phyloP scores from a whole-genome alignment of 805 yeast species.

The Barnettozyma siamensis region DNA sequence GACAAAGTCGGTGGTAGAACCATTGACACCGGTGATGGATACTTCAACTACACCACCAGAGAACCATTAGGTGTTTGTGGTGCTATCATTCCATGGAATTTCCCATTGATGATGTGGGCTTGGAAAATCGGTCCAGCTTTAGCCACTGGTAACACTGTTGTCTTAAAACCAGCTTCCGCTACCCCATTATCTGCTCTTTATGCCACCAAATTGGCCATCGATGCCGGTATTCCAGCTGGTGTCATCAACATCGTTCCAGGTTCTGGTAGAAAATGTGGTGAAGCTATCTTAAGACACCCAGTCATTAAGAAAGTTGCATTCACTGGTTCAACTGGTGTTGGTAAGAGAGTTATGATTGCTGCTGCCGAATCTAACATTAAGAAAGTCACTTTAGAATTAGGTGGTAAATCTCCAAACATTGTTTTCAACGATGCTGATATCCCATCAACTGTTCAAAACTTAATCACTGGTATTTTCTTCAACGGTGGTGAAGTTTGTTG shows the following conservation, averaged over 20 bases:
- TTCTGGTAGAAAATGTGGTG: slow-evolving; percentile 68
- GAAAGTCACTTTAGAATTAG: slow-evolving; percentile 76
- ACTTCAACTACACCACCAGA: slow-evolving; percentile 59
- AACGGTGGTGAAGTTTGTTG: slow-evolving; percentile 82
- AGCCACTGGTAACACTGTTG: slow-evolving; percentile 70
- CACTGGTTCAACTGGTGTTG: slow-evolving; percentile 77
- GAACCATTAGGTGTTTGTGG: slow-evolving; percentile 83
- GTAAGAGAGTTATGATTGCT: slow-evolving; percentile 62
- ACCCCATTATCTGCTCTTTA: slow-evolving; percentile 70
- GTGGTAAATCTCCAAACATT: slow-evolving; percentile 79
- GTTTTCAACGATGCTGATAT: slow-evolving; percentile 66
- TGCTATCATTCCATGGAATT: slow-evolving; percentile 82
- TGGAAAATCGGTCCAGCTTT: slow-evolving; percentile 81
- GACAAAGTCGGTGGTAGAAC: slow-evolving; percentile 63
- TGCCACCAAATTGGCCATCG: slow-evolving; percentile 53
- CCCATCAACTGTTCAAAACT: slow-evolving; percentile 39
- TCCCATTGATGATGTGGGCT: slow-evolving; percentile 72
- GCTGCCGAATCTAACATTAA: slow-evolving; percentile 70
- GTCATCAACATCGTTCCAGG: slow-evolving; percentile 72
- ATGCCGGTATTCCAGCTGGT: slow-evolving; percentile 73
- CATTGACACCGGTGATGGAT: slow-evolving; percentile 55
- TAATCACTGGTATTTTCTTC: slow-evolving; percentile 65
- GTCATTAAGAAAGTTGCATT: slow-evolving; percentile 70
- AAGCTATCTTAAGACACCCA: slow-evolving; percentile 62
- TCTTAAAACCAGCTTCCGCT: slow-evolving; percentile 71